These are phyloP conservation scores for Penicillium ochrochloron DNA, from an alignment of 495 filamentous ascomycete genomes.

Conservation along the genomic window DNA sequence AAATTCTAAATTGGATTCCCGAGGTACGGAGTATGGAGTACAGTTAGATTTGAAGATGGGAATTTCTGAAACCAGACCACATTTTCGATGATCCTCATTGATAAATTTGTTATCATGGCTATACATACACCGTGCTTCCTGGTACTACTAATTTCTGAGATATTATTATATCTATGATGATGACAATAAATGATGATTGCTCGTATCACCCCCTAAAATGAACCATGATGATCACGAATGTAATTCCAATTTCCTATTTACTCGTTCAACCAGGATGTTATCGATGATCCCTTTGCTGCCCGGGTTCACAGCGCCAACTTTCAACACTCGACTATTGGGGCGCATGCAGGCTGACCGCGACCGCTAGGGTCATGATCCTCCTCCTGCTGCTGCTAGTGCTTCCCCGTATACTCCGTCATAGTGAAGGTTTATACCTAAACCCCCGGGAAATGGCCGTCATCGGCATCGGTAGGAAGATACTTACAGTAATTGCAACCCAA, in stretches of 20 bases:
- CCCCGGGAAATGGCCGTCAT: slow-evolving; percentile 16
- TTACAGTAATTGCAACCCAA: not conserved
- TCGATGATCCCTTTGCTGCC: slow-evolving; percentile 25
- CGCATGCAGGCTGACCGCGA: slow-evolving; percentile 34
- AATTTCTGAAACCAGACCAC: not conserved
- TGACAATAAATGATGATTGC: not conserved
- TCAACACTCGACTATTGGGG: slow-evolving; percentile 31
- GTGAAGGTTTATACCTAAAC: not conserved
- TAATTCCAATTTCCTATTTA: not conserved
- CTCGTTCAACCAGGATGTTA: slow-evolving; percentile 7
- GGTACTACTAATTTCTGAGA: not conserved
- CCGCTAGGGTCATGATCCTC: slow-evolving; percentile 31
- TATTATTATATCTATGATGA: not conserved
- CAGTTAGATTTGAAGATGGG: not conserved
- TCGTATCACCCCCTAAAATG: not conserved
- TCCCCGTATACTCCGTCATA: not conserved
- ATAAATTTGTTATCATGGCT: not conserved
- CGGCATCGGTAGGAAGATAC: slow-evolving; percentile 7
- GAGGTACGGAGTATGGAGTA: not conserved
- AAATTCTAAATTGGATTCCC: not conserved
- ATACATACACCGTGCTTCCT: not conserved
- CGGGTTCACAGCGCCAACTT: slow-evolving; percentile 24
- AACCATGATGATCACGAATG: not conserved
- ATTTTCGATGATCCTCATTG: not conserved
- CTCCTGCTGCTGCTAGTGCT: not conserved